Percentiles rank a stretch among this genome's conserved stretches.
Conservation (phyloP, 768 basidiomycete genomes). For the Hygrophorus russula region DNA sequence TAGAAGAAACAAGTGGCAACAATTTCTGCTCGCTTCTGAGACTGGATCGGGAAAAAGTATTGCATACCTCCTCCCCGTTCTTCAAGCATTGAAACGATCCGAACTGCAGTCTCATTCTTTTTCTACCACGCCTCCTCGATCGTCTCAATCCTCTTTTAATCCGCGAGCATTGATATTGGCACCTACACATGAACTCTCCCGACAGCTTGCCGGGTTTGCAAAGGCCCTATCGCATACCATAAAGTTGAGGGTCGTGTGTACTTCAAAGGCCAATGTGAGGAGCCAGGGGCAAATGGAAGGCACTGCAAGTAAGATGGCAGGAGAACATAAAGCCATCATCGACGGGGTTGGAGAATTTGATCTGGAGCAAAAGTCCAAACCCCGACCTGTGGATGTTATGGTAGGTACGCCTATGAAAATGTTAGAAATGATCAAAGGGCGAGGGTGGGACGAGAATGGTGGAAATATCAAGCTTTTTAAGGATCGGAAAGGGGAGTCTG, state of each 20-base stretch:
- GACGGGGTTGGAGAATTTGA: slow-evolving; percentile 17
- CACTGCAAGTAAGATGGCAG: slow-evolving; percentile 41
- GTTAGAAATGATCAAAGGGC: slow-evolving; percentile 48
- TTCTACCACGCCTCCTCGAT: not conserved
- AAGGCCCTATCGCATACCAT: slow-evolving; percentile 64
- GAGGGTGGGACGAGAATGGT: slow-evolving; percentile 32
- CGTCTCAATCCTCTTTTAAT: slow-evolving; percentile 19
- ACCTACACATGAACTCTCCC: slow-evolving; percentile 82
- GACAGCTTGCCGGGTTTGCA: slow-evolving; percentile 67
- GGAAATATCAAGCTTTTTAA: slow-evolving; percentile 20
- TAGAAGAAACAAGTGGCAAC: slow-evolving; percentile 20
- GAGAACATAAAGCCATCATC: slow-evolving; percentile 17
- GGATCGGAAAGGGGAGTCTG: slow-evolving; percentile 31
- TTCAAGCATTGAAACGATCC: slow-evolving; percentile 64
- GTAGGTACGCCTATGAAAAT: slow-evolving; percentile 61
- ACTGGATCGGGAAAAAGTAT: slow-evolving; percentile 90
- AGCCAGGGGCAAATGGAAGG: slow-evolving; percentile 12
- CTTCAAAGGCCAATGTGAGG: slow-evolving; percentile 47
- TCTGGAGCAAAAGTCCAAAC: slow-evolving; percentile 9
- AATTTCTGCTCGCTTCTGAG: slow-evolving; percentile 73
- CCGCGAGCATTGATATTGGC: slow-evolving; percentile 77
- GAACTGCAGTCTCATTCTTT: slow-evolving; percentile 26
- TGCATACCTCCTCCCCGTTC: slow-evolving; percentile 77
- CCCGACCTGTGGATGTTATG: slow-evolving; percentile 37
- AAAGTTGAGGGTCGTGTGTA: slow-evolving; percentile 68